phyloP scores from a whole-genome alignment of 2,329 filamentous ascomycete genomes.

The Trichoderma harzianum region DNA sequence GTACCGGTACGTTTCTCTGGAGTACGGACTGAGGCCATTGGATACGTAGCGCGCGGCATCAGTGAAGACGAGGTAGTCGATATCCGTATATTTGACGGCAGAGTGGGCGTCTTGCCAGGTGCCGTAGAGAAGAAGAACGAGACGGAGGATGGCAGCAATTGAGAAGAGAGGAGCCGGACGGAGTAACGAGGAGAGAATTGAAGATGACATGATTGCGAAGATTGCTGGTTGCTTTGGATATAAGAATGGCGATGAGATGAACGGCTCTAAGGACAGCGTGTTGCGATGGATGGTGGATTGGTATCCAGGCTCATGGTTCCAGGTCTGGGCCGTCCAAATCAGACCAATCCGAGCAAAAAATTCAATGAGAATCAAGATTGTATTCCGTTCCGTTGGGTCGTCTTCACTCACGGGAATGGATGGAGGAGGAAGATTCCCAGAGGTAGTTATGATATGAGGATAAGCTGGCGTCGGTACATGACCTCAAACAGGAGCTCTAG shows the following conservation, averaged over 20 bases:
- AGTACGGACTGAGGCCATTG: slow-evolving; percentile 71
- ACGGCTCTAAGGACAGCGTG: slow-evolving; percentile 14
- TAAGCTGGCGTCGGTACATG: not conserved
- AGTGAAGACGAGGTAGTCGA: slow-evolving; percentile 98
- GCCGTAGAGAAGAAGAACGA: slow-evolving; percentile 77
- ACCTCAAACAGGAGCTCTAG: not conserved
- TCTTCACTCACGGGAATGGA: not conserved
- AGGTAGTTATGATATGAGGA: not conserved
- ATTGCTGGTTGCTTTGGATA: not conserved
- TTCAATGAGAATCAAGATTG: not conserved
- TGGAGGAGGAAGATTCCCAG: not conserved
- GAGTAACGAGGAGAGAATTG: slow-evolving; percentile 27
- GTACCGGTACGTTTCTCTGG: slow-evolving; percentile 92
- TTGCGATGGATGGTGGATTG: not conserved
- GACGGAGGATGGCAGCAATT: slow-evolving; percentile 62
- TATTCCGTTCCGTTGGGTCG: no score
- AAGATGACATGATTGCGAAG: slow-evolving; percentile 21
- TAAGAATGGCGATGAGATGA: not conserved
- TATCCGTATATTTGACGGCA: slow-evolving; percentile 95
- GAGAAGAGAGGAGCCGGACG: slow-evolving; percentile 49
- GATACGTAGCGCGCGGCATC: slow-evolving; percentile 80
- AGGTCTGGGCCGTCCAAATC: not conserved
- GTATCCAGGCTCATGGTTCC: not conserved
- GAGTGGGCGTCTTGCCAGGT: slow-evolving; percentile 90
- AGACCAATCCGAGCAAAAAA: not conserved